Percentiles rank a stretch among this genome's conserved stretches.
Conservation (phyloP, 441 rosid genomes). For the Erodium moschatum region DNA sequence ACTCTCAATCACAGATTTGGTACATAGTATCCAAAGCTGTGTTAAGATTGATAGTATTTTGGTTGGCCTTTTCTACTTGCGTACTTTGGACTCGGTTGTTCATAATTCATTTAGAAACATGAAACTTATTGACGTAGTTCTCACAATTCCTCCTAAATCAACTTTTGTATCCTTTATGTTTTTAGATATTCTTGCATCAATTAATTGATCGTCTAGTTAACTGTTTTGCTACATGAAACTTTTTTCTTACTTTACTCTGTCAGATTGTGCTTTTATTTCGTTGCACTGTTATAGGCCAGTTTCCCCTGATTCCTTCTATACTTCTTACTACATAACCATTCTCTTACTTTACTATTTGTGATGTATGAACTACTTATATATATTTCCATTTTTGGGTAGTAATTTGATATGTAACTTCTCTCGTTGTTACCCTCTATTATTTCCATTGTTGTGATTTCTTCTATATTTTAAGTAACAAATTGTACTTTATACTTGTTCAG, state of each 20-base stretch:
- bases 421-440: neutral
- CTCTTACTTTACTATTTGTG: neutral
- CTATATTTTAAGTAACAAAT: neutral
- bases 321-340: too few species aligned
- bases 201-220: too few species aligned
- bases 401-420: neutral
- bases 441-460: neutral
- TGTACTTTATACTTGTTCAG: conserved; percentile 29
- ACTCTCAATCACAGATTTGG: neutral
- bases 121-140: neutral
- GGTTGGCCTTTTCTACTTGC: neutral
- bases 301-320: neutral
- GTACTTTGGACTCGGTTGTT: neutral
- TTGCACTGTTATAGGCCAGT: neutral
- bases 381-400: neutral
- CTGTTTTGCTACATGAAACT: neutral
- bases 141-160: neutral
- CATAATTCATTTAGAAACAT: neutral
- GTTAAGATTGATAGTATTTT: neutral
- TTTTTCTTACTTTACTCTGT: neutral
- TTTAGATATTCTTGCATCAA: neutral
- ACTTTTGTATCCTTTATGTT: neutral
- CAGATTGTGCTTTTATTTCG: neutral
- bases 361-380: neutral
- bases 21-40: neutral